Base-by-base conservation (phyloP, 2,329 filamentous ascomycete species). In the Alternaria incomplexa region DNA sequence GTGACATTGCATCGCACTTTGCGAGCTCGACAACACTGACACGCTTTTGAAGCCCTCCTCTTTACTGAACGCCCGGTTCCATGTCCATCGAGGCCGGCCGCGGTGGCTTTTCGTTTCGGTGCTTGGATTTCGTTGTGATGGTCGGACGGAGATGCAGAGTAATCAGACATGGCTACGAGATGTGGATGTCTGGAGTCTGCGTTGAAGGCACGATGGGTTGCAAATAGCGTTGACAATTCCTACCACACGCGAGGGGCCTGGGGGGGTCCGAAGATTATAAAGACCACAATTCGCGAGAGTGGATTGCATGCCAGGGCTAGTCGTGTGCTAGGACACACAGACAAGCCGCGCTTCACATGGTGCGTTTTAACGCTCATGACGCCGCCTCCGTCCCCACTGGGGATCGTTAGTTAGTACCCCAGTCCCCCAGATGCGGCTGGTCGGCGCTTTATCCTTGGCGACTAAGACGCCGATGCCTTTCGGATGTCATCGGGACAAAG, bases 1-100 rank as follows among this genome's bases (percentile, higher is more conserved):
- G 96, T 93, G 60, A 97, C 93, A 83, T 97, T 94, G 83, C 94
- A 97, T 61, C 94, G 89, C 45, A 97, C 94, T 80, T 97, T 97
- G 76, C 94, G 89, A 61, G 91, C 90, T 73, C 94, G 88, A 81
- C 94, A 97, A 72, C 91, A 93, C 66, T 93, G 92, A 79, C 94
- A 97, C 17, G 94, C 94, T 72, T 95, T 92, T 10, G 93, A 93
- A n/a, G 94, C 93, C 76, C 94, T 88, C 74, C 93, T 87, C 82
- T 97, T 97, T 56, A 90, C 88, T 57, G 87, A 87, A 83, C 74
- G 84, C 62, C 81, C 80, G 61, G 76, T 78, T 63, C 80, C 78
- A 71, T 81, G 79, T 65, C 81, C 81, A 57, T 85, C 82, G 47
- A 89, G 79, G 26, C 86, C 86, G 25, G 87, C 87, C 61, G 83